phyloP scores from a whole-genome alignment of 257 asterid genomes.

The Orobanche coerulescens region DNA sequence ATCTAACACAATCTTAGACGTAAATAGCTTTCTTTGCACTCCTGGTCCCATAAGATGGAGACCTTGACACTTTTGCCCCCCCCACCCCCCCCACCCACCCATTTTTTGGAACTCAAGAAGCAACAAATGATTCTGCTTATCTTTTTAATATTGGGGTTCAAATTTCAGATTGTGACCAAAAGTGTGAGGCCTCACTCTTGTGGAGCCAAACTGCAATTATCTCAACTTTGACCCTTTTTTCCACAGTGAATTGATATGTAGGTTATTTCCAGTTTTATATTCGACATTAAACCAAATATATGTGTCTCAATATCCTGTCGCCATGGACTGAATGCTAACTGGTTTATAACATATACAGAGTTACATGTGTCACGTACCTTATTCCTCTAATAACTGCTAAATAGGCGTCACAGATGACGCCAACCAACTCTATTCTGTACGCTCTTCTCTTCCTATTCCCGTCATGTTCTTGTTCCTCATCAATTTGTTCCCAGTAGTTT shows the following conservation, averaged over 20 bases:
- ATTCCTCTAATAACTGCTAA: conserved; percentile 83
- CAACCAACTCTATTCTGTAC: conserved; percentile 82
- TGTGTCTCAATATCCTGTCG: neutral
- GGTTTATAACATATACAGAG: neutral
- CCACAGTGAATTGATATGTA: no score
- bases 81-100: no score
- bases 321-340: neutral
- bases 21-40: neutral
- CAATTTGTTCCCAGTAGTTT: conserved; percentile 80
- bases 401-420: conserved; percentile 86
- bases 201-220: no score
- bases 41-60: no score
- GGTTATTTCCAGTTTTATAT: neutral
- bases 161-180: no score
- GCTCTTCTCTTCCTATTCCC: conserved; percentile 66
- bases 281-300: neutral
- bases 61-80: no score
- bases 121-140: no score
- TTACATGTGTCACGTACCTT: conserved; percentile 37
- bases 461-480: conserved; percentile 59
- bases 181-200: no score
- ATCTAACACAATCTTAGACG: neutral
- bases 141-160: no score
- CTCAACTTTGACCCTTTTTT: no score
- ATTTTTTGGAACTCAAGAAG: no score